These are phyloP conservation scores for Irpex rosettiformis DNA, from an alignment of 1,284 basidiomycete species.

Conservation along the genomic window DNA sequence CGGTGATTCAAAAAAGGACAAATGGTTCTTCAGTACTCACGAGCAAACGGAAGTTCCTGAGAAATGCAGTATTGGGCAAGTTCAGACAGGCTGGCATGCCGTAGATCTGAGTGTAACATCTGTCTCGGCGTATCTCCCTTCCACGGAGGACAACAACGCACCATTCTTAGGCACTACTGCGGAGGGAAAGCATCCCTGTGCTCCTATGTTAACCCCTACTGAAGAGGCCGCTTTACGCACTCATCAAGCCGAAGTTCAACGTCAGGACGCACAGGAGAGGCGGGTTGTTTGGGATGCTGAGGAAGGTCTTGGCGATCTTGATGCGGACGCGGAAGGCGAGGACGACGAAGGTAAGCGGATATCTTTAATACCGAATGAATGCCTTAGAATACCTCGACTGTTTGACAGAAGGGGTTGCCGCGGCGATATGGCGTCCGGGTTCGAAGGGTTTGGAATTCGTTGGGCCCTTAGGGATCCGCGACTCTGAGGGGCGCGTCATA, in stretches of 20 bases:
- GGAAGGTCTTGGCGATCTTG: slow-evolving; percentile 22
- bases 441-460: slow-evolving; percentile 17
- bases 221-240: slow-evolving; percentile 51
- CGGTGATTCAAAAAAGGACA: slow-evolving; percentile 64
- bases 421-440: slow-evolving; percentile 16
- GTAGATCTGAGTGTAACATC: slow-evolving; percentile 69
- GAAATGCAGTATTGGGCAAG: slow-evolving; percentile 59
- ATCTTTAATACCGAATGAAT: neutral
- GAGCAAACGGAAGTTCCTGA: slow-evolving; percentile 65
- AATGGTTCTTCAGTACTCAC: slow-evolving; percentile 77
- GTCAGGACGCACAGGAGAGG: slow-evolving; percentile 39
- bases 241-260: slow-evolving; percentile 55
- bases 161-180: slow-evolving; percentile 50
- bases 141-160: slow-evolving; percentile 55
- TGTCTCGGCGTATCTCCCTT: slow-evolving; percentile 69
- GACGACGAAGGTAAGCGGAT: slow-evolving; percentile 13
- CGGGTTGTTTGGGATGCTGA: slow-evolving; percentile 46
- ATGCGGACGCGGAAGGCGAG: slow-evolving; percentile 30
- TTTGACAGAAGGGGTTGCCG: slow-evolving; percentile 6
- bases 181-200: slow-evolving; percentile 20
- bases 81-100: slow-evolving; percentile 71
- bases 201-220: slow-evolving; percentile 44
- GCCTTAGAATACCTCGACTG: neutral
- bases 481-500: slow-evolving; percentile 28
- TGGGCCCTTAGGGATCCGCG: slow-evolving; percentile 30